phyloP scores from a whole-genome alignment of 2,329 filamentous ascomycete species.

The Verticillium zaregamsianum region DNA sequence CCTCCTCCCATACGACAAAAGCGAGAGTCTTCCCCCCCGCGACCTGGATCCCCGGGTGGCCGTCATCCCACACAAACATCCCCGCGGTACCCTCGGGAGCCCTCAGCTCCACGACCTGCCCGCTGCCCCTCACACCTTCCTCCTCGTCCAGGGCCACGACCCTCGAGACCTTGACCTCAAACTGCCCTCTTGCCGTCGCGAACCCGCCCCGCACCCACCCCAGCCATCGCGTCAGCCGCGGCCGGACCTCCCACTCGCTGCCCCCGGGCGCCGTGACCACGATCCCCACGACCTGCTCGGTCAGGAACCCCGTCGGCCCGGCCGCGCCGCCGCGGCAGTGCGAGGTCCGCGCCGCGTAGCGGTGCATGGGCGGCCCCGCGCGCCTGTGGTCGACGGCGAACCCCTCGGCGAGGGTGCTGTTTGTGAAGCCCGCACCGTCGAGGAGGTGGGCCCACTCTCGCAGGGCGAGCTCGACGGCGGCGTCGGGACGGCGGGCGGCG shows the following conservation, averaged over 20 bases:
- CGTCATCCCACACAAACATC: slow-evolving; percentile 13
- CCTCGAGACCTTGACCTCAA: slow-evolving; percentile 24
- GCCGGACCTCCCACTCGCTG: slow-evolving; percentile 19
- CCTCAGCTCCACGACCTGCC: slow-evolving; percentile 10
- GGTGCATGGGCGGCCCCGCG: slow-evolving; percentile 27
- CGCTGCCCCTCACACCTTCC: slow-evolving; percentile 1
- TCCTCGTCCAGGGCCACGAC: slow-evolving; percentile 9
- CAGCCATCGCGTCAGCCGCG: slow-evolving; percentile 25
- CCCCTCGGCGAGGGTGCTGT: slow-evolving; percentile 36
- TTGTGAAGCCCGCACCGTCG: slow-evolving; percentile 32
- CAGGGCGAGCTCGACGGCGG: slow-evolving; percentile 36
- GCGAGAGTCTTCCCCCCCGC: slow-evolving; percentile 7
- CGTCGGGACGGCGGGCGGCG: slow-evolving; percentile 27
- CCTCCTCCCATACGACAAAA: slow-evolving; percentile 10
- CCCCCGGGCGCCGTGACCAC: slow-evolving; percentile 19
- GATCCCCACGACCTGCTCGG: slow-evolving; percentile 22
- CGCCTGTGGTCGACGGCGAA: slow-evolving; percentile 29
- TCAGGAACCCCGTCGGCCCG: slow-evolving; percentile 27
- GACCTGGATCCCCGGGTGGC: slow-evolving; percentile 6
- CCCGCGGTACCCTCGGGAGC: slow-evolving; percentile 13
- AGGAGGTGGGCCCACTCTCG: slow-evolving; percentile 35
- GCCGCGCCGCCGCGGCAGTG: slow-evolving; percentile 32
- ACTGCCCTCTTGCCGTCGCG: slow-evolving; percentile 23
- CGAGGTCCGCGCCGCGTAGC: slow-evolving; percentile 21
- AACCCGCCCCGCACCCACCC: slow-evolving; percentile 31